These are phyloP conservation scores for Diutina neorugosa DNA, from an alignment of 1,139 yeast species.

Conservation along the genomic window DNA sequence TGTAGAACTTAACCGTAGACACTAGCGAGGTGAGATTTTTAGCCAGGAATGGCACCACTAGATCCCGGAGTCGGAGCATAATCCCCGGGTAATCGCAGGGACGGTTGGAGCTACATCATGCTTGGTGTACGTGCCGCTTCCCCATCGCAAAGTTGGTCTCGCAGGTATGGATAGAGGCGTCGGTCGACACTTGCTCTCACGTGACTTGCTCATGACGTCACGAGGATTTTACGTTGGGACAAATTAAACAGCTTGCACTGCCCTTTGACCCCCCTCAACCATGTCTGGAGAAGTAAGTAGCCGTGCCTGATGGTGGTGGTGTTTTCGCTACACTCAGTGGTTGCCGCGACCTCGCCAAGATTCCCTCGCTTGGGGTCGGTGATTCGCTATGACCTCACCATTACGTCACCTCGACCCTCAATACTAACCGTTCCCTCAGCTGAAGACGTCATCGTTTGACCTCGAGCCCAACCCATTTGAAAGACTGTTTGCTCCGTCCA, in stretches of 20 bases:
- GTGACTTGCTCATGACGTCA: not conserved
- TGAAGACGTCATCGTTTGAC: constrained; percentile 42
- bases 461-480: constrained; percentile 95
- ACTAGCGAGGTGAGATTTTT: no score
- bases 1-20: no score
- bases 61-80: no score
- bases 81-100: no score
- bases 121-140: no score
- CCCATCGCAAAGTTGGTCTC: no score
- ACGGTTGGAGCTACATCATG: no score
- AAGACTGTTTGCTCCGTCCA: constrained; percentile 70
- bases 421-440: constrained; percentile 18
- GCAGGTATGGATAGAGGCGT: no score
- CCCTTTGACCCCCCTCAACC: not conserved
- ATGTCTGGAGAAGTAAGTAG: constrained; percentile 21
- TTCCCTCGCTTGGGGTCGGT: not conserved
- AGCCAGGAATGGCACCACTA: no score
- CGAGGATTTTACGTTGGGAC: not conserved
- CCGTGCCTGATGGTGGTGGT: not conserved
- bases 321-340: not conserved
- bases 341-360: not conserved
- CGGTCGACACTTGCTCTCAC: not conserved
- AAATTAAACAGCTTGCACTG: not conserved
- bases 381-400: constrained; percentile 4
- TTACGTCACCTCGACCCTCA: constrained; percentile 7